Conservation (phyloP, 148 eudicot genomes). For the Agrostemma githago region DNA sequence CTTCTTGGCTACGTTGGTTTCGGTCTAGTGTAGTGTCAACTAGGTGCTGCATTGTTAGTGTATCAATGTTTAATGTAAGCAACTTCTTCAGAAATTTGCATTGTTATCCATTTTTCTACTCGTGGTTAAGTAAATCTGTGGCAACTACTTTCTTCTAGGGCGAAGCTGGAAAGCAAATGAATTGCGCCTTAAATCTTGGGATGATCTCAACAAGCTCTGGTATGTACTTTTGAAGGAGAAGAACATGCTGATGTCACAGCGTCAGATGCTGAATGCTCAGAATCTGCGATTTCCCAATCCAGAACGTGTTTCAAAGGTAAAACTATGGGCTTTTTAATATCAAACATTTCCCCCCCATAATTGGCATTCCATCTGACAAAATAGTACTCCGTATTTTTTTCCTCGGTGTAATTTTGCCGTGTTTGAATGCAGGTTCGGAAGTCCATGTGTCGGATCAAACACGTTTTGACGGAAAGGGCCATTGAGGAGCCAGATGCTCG, state of each 20-base stretch:
- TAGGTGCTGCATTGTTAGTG: neutral
- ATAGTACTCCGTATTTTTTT: neutral
- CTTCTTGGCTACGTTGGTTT: neutral
- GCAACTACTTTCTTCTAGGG: slow-evolving; percentile 32
- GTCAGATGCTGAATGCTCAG: slow-evolving; percentile 89
- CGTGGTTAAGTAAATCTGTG: neutral
- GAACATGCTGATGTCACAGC: slow-evolving; percentile 90
- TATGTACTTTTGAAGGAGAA: slow-evolving; percentile 86
- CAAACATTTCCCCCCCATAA: too few species aligned
- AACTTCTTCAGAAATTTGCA: neutral
- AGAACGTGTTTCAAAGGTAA: slow-evolving; percentile 83
- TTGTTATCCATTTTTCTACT: neutral
- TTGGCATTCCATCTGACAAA: too few species aligned
- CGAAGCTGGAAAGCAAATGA: slow-evolving; percentile 92
- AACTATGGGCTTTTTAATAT: neutral
- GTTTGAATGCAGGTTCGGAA: slow-evolving; percentile 54
- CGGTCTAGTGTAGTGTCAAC: neutral
- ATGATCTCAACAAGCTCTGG: slow-evolving; percentile 88
- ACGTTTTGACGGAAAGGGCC: slow-evolving; percentile 82
- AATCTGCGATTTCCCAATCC: slow-evolving; percentile 79
- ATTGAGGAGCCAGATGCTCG: slow-evolving; percentile 81
- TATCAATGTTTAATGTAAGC: neutral
- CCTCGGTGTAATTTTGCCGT: neutral
- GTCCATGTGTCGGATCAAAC: slow-evolving; percentile 87
- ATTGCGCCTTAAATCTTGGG: slow-evolving; percentile 91